Evolutionary conservation across 257 asterid genomes (phyloP).

Genomic region (Coffea canephora): DNA sequence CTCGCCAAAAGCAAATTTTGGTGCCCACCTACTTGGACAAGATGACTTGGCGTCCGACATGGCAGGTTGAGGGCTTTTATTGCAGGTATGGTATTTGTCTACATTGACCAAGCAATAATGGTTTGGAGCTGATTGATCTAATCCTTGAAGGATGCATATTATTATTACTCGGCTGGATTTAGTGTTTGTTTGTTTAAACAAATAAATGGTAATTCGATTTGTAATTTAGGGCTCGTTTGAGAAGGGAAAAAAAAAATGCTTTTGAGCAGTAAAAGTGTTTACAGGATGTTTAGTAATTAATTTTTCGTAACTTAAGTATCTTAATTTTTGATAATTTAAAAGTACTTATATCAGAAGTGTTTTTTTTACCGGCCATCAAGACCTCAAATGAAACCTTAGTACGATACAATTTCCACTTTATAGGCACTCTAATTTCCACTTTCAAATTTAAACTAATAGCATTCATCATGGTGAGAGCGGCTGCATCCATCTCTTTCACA

Average conservation of each 20-base stretch:
- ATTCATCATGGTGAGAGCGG: too few species aligned
- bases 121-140: not conserved
- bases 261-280: too few species aligned
- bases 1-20: conserved; percentile 8
- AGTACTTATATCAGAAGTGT: too few species aligned
- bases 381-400: too few species aligned
- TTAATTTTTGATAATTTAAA: too few species aligned
- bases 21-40: conserved; percentile 13
- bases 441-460: not conserved
- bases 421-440: not conserved
- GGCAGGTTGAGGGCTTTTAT: conserved; percentile 10
- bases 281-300: too few species aligned
- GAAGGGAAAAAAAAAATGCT: too few species aligned
- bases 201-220: too few species aligned
- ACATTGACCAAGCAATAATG: too few species aligned
- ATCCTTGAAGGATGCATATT: not conserved
- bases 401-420: not conserved
- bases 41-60: conserved; percentile 11
- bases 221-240: too few species aligned
- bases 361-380: too few species aligned
- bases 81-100: not conserved
- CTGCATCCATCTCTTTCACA: not conserved
- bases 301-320: too few species aligned
- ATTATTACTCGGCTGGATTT: not conserved
- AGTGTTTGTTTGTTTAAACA: not conserved